Evolutionary conservation across 176 grass and related monocot species (phyloP).

Genomic region (Oryza longistaminata): DNA sequence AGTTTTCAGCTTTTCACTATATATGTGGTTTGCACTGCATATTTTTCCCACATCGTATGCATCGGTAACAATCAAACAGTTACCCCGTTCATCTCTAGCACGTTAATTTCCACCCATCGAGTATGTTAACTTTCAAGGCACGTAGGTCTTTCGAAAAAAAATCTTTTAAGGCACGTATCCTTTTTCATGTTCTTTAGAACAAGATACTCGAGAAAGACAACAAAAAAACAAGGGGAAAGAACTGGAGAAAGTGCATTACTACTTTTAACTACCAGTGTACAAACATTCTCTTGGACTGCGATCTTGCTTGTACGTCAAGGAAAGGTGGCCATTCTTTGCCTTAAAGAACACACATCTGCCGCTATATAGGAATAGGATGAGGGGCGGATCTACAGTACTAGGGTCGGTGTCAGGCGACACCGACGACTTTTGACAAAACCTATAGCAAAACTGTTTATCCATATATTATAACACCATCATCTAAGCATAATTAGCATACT

Average conservation of each 20-base stretch:
- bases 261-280: background rate
- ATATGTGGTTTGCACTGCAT: no score
- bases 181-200: background rate
- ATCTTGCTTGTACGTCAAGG: constrained; percentile 47
- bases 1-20: no score
- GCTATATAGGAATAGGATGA: background rate
- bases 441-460: no score
- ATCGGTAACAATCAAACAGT: no score
- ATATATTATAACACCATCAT: no score
- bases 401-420: no score
- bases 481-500: no score
- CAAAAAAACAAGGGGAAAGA: background rate
- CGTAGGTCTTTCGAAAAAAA: no score
- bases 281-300: background rate
- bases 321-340: constrained; percentile 18
- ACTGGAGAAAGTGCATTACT: constrained; percentile 3
- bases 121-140: background rate
- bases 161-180: background rate
- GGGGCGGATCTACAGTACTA: no score
- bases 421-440: no score
- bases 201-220: background rate
- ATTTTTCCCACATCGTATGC: no score
- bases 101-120: background rate
- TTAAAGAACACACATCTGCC: background rate
- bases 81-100: no score